A percentile compares a stretch with the other conserved stretches of the same genome.
These are phyloP conservation scores for Novymonas esmeraldas DNA, from an alignment of 208 protist species.

Conservation along the genomic window DNA sequence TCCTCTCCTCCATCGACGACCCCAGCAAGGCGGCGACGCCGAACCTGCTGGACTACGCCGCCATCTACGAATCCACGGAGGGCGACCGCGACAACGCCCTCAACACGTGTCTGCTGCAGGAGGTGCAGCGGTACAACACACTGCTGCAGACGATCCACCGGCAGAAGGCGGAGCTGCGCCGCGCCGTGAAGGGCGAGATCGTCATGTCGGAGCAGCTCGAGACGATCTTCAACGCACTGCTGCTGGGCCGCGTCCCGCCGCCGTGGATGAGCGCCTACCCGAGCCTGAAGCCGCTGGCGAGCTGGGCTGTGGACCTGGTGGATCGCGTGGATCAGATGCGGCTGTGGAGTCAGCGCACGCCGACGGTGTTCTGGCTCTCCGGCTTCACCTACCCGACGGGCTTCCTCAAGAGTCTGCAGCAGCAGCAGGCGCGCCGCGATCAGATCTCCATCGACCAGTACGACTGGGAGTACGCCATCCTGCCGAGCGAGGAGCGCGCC, in stretches of 20 bases:
- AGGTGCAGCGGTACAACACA: constrained; percentile 97
- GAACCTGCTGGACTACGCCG: constrained; percentile 89
- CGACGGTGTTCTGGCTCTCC: constrained; percentile 97
- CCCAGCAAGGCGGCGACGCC: constrained; percentile 84
- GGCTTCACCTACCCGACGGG: constrained; percentile 99
- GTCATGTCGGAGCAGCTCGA: constrained; percentile 98
- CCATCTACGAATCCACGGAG: constrained; percentile 90
- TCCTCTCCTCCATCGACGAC: constrained; percentile 86
- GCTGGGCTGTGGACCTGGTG: constrained; percentile 96
- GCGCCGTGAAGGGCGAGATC: constrained; percentile 97
- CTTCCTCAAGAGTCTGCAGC: constrained; percentile 98
- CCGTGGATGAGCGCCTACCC: constrained; percentile 97
- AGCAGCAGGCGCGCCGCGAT: constrained; percentile 92
- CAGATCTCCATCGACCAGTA: constrained; percentile 97
- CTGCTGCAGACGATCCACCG: constrained; percentile 92
- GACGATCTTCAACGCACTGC: constrained; percentile 91
- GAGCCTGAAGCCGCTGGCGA: constrained; percentile 96
- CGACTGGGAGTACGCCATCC: constrained; percentile 97
- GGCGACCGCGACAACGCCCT: constrained; percentile 92
- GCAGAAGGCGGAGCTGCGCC: constrained; percentile 92
- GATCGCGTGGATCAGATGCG: constrained; percentile 94
- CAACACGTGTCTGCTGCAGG: constrained; percentile 97
- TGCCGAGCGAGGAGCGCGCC: constrained; percentile 89
- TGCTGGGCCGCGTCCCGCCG: constrained; percentile 92
- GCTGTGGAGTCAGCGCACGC: constrained; percentile 92